Base-by-base conservation (phyloP, 2,329 filamentous ascomycete genomes). In the Diaporthe sp. region DNA sequence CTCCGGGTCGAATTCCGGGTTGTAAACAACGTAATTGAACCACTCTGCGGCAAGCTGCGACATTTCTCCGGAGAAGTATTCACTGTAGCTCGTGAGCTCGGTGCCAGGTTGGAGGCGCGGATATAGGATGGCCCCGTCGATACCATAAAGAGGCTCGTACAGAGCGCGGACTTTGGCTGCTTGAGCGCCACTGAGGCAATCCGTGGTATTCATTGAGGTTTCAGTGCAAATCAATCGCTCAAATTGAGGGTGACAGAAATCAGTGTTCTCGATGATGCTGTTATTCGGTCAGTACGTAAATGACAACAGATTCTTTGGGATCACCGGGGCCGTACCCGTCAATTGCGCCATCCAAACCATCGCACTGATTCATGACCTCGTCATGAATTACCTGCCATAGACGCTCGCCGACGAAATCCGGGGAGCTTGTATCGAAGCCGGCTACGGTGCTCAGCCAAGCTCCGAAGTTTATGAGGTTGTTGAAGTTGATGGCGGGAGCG, bases 81-180 rank as follows among this genome's bases (percentile, higher is more conserved):
- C 19, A 8, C 6, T 28, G 50, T 52, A 55, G 50, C 67, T 33
- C 30, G 75, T 35, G 13, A 83, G 76, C 77, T 88, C 85, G 19
- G 83, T 83, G 15, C 87, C 87, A 9, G 86, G 87, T 70, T 87
- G 84, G 78, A 89, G 84, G n/a, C 85, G 82, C 2, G 88, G 87
- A 12, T 61, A 61, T 1, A 61, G 35, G 15, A 61, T 35, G n/a
- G 58, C 42, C 3, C 38, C 58, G n/a, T 61, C n/a, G 8, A 28
- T 25, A 2, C 58, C 58, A 9, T 61, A 42, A 28, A 61, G 58
- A 10, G 58, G 58, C 12, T 61, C 58, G n/a, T 61, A 61, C 4
- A 61, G n/a, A 42, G 58, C n/a, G 35, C 58, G 58, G 38, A 61
- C 58, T 42, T 30, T 61, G n/a, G 58, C 58, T 12, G 58, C 58